Conservation (phyloP, 2,329 filamentous ascomycete species). For the Pyrenophora tritici-repentis region DNA sequence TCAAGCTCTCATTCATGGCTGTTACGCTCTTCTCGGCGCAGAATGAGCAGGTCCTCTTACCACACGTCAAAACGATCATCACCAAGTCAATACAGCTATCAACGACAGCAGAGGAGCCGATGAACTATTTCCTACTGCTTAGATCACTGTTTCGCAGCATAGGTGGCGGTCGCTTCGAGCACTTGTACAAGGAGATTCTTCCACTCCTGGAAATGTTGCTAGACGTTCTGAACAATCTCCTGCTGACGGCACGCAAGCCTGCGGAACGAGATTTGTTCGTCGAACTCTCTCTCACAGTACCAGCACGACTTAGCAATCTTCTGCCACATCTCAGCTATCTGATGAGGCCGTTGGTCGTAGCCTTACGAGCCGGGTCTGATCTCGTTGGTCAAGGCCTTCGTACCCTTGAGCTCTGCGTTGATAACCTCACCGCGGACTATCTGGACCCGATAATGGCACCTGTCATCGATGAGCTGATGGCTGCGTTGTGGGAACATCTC, state of each 20-base stretch:
- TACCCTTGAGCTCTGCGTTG: conserved; percentile 94
- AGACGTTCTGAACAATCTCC: conserved; percentile 92
- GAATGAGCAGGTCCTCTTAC: conserved; percentile 93
- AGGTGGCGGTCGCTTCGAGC: conserved; percentile 94
- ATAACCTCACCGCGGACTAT: conserved; percentile 97
- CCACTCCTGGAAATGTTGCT: conserved; percentile 96
- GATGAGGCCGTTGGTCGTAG: conserved; percentile 97
- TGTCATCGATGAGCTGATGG: conserved; percentile 98
- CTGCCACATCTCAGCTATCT: conserved; percentile 93
- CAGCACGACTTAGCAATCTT: conserved; percentile 89
- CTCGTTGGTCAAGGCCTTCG: conserved; percentile 91
- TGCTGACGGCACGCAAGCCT: conserved; percentile 87
- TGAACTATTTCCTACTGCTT: conserved; percentile 96
- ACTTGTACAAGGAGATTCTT: conserved; percentile 96
- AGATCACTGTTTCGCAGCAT: conserved; percentile 95
- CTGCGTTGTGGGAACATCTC: conserved; percentile 92
- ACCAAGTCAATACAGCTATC: conserved; percentile 96
- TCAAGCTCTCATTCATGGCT: conserved; percentile 99
- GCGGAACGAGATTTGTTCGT: conserved; percentile 94
- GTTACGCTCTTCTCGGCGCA: conserved; percentile 93
- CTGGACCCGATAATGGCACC: conserved; percentile 98
- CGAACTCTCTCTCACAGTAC: conserved; percentile 93
- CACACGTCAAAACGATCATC: conserved; percentile 95
- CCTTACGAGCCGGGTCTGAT: conserved; percentile 86
- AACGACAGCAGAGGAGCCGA: conserved; percentile 92